Evolutionary conservation across 2,329 filamentous ascomycete species (phyloP), one percentile per base, ranked within the genome.

Genomic region (Rachicladosporium sp.): DNA sequence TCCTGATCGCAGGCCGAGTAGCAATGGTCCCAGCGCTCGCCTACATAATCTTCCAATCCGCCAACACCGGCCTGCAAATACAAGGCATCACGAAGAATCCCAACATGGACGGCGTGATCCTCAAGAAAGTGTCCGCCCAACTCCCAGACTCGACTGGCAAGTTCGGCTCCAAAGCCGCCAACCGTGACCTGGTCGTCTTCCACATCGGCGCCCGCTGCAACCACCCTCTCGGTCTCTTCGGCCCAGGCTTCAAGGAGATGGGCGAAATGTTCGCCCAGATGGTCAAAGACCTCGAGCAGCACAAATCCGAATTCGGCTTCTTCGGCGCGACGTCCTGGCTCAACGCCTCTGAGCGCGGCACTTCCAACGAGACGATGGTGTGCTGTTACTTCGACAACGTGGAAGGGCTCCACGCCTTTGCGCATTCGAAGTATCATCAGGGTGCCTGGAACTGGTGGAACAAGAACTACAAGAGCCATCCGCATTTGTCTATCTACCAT

Each of bases 321-420:
- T 53, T 75, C 2, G 63, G 65, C 30, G 48, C 56, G 15, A 67
- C 63, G 2, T 45, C 48, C 9, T 74, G 66, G 60, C 37, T 55
- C n/a, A 57, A 55, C 37, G 36, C 43, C n/a, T 52, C 54, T 9
- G 59, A 64, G 15, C 56, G 61, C 29, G 44, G 46, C 2, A 61
- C 62, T 10, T 58, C 63, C 39, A 66, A 64, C 44, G 63, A 66
- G 6, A 10, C 55, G 12, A 45, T 70, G 43, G 48, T 50, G 2
- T 59, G 71, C 29, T 65, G 64, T 49, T 76, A 74, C 60, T 77
- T 76, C 55, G 59, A 62, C 29, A 58, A 62, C 40, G 42, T 68
- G 10, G 68, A 68, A 31, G 63, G 64, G 10, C 50, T 77, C 10
- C 65, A 76, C 50, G 55, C 53, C 10, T 77, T 73, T 45, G 72